Evolutionary conservation across 2,329 filamentous ascomycete species (phyloP).

Genomic region (Fusarium redolens): DNA sequence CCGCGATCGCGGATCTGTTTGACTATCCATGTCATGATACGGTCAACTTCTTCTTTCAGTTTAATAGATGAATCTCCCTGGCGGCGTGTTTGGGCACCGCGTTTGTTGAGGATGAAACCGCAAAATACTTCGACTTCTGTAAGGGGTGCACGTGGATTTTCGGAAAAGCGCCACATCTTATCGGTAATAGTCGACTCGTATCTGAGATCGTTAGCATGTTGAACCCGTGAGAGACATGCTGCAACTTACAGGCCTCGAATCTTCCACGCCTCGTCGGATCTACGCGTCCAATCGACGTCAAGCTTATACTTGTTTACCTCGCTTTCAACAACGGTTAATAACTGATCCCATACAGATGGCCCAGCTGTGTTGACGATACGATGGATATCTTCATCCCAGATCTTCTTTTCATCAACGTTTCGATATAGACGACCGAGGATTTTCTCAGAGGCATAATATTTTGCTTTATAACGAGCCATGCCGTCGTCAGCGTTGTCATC

Average conservation of each 20-base stretch:
- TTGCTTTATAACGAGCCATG: conserved; percentile 56
- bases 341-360: conserved; percentile 57
- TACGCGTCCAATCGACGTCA: conserved; percentile 50
- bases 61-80: conserved; percentile 64
- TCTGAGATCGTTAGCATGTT: conserved; percentile 46
- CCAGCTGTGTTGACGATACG: conserved; percentile 42
- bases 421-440: conserved; percentile 78
- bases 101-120: conserved; percentile 65
- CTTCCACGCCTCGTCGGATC: conserved; percentile 53
- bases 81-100: conserved; percentile 59
- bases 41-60: conserved; percentile 64
- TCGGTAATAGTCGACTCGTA: conserved; percentile 59
- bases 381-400: conserved; percentile 66
- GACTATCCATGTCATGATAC: conserved; percentile 56
- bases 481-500: conserved; percentile 55
- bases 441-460: conserved; percentile 76
- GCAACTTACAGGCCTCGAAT: conserved; percentile 59
- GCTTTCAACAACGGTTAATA: conserved; percentile 47
- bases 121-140: conserved; percentile 66
- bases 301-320: conserved; percentile 34
- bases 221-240: conserved; percentile 47
- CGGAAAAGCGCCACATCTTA: conserved; percentile 56
- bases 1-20: conserved; percentile 46
- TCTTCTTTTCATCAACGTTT: conserved; percentile 76
- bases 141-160: conserved; percentile 57